A percentile compares a stretch with the other conserved stretches of the same genome.
Conservation (phyloP, 306 rosid species). For the Malus sieversii region DNA sequence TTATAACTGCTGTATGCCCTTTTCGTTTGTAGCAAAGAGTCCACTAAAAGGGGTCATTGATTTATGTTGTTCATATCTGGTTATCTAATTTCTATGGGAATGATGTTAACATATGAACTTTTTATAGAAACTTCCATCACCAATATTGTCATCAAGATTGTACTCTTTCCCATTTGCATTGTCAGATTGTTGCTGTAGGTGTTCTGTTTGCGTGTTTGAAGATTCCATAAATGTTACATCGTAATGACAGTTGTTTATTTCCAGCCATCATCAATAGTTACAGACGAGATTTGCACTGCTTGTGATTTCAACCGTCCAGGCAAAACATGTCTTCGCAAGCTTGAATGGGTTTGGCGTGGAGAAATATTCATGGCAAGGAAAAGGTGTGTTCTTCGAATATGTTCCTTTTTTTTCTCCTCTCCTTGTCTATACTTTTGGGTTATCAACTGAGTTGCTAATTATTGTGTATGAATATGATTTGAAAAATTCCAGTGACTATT, state of each 20-base stretch:
- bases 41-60: not conserved
- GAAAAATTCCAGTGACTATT: constrained; percentile 68
- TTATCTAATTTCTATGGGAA: not conserved
- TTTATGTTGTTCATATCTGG: not conserved
- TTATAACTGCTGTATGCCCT: not conserved
- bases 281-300: constrained; percentile 96
- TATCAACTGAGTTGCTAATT: constrained; percentile 16
- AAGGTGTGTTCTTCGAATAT: constrained; percentile 34
- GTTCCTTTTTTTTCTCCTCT: not conserved
- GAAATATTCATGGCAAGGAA: constrained; percentile 78
- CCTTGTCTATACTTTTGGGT: constrained; percentile 3
- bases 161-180: not conserved
- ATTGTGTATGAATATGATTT: constrained; percentile 19
- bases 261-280: constrained; percentile 92
- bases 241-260: constrained; percentile 21
- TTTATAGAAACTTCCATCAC: not conserved
- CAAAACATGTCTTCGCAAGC: constrained; percentile 87
- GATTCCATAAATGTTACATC: not conserved
- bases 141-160: not conserved
- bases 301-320: constrained; percentile 98
- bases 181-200: not conserved
- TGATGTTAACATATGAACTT: not conserved
- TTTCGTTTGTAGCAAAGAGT: not conserved
- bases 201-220: not conserved
- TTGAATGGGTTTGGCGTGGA: constrained; percentile 99